Base-by-base conservation (phyloP, 768 basidiomycete species). In the Psilocybe azurescens region DNA sequence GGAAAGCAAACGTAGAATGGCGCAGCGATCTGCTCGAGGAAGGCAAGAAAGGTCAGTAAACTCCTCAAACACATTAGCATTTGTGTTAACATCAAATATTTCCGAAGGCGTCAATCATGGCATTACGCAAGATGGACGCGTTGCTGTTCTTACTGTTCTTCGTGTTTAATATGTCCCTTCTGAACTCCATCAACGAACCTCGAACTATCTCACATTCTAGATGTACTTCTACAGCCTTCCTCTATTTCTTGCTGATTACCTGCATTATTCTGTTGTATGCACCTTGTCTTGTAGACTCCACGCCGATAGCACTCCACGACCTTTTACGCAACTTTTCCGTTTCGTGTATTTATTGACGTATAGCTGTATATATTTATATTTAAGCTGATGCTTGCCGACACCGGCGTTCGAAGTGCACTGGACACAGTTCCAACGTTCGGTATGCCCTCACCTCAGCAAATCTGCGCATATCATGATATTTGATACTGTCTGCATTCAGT, bases 1-100 rank as follows among this genome's bases (percentile, higher is more conserved):
- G 93, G 93, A 78, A 80, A 67, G 91, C 93, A 2, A 84, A 89
- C 2, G 83, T 95, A 1, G 89, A 91, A 68, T 94, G 89, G 89
- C 80, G 84, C 24, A 81, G 81, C 32, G 92, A 88, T 29, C 81
- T 94, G 10, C 75, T 95, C 18, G 80, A 86, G 56, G 83, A 85
- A 11, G 94, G 94, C 5, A 84, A 75, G 56, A 77, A 85, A 73
- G 91, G 93, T 91, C 39, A 38, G 78, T 41, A 30, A 39, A 24
- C 39, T 18, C 14, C 28, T 16, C 38, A 41, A 20, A 46, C 20
- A 49, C 18, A 46, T 29, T 67, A 46, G 51, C 53, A 44, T 46
- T 29, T n/a, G 6, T 11, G 11, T 33, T 48, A 47, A n/a, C 33
- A 10, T 9, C 29, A 28, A 28, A 30, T 20, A 5, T 4, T 56